These are phyloP conservation scores for Bruguiera gymnorhiza DNA, from an alignment of 345 rosid genomes.

Conservation along the genomic window DNA sequence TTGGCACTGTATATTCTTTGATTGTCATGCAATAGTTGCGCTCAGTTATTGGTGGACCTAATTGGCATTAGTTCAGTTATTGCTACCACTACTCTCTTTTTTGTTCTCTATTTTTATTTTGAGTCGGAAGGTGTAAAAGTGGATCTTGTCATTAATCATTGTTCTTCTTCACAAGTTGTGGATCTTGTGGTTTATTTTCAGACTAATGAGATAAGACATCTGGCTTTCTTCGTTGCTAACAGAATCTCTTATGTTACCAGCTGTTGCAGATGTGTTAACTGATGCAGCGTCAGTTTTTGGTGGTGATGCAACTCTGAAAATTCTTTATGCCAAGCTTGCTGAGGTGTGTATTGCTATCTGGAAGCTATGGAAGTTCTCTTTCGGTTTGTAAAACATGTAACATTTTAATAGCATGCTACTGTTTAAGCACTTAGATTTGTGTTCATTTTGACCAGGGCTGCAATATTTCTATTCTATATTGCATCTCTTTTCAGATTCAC, in stretches of 20 bases:
- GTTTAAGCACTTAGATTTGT: not conserved
- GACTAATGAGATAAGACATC: not conserved
- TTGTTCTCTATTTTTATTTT: not conserved
- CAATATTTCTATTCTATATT: no score
- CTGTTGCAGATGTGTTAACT: slow-evolving; percentile 90
- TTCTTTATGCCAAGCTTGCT: slow-evolving; percentile 78
- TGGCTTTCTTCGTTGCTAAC: slow-evolving; percentile 33
- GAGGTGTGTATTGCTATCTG: slow-evolving; percentile 52
- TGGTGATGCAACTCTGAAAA: slow-evolving; percentile 80
- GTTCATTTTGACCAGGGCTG: not conserved
- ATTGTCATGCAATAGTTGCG: not conserved
- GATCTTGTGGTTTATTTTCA: not conserved
- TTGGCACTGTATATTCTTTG: slow-evolving; percentile 9
- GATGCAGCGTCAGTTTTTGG: slow-evolving; percentile 93
- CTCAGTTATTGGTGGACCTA: not conserved
- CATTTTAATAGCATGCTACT: not conserved
- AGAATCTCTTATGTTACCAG: slow-evolving; percentile 50
- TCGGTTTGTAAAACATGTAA: not conserved
- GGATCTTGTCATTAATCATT: not conserved
- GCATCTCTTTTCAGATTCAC: no score
- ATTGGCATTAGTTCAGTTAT: not conserved
- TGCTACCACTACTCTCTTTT: not conserved
- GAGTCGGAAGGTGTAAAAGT: not conserved
- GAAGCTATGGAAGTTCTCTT: not conserved
- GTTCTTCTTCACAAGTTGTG: not conserved